phyloP scores from a whole-genome alignment of 768 basidiomycete genomes.

The Suillus weaverae region DNA sequence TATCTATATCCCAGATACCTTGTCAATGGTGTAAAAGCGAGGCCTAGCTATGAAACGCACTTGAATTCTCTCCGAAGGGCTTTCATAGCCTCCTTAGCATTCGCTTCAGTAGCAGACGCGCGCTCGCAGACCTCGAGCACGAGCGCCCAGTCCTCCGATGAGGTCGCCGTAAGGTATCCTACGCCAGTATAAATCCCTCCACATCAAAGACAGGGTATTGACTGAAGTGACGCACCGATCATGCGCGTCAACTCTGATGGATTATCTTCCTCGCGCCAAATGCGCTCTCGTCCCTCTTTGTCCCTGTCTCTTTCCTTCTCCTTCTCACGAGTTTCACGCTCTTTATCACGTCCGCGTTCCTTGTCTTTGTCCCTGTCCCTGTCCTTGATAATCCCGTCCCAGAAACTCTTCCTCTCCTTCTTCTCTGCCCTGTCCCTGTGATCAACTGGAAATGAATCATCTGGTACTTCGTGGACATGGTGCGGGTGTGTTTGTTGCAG shows the following conservation, averaged over 20 bases:
- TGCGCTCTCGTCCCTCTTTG: slow-evolving; percentile 26
- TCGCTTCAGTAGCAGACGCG: slow-evolving; percentile 66
- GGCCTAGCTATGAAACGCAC: slow-evolving; percentile 35
- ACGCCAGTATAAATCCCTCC: slow-evolving; percentile 1
- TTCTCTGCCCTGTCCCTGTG: slow-evolving; percentile 40
- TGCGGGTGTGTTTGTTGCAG: slow-evolving; percentile 16
- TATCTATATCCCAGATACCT: slow-evolving; percentile 42
- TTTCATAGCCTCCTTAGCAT: slow-evolving; percentile 82
- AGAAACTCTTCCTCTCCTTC: slow-evolving; percentile 57
- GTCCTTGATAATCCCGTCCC: slow-evolving; percentile 43
- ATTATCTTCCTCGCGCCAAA: slow-evolving; percentile 44
- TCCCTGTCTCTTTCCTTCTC: slow-evolving; percentile 38
- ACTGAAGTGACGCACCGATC: slow-evolving; percentile 53
- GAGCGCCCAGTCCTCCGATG: slow-evolving; percentile 79
- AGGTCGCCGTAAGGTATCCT: slow-evolving; percentile 77
- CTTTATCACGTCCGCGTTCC: slow-evolving; percentile 16
- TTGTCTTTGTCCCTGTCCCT: slow-evolving; percentile 33
- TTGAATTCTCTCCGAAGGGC: slow-evolving; percentile 87
- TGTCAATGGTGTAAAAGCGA: slow-evolving; percentile 8
- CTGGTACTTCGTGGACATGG: slow-evolving; percentile 20
- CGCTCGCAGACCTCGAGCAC: slow-evolving; percentile 87
- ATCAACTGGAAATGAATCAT: slow-evolving; percentile 31
- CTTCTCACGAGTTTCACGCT: slow-evolving; percentile 13
- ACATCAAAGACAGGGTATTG: not conserved
- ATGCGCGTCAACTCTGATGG: slow-evolving; percentile 62